Base-by-base conservation (phyloP, 345 rosid genomes). In the Dovyalis caffra region DNA sequence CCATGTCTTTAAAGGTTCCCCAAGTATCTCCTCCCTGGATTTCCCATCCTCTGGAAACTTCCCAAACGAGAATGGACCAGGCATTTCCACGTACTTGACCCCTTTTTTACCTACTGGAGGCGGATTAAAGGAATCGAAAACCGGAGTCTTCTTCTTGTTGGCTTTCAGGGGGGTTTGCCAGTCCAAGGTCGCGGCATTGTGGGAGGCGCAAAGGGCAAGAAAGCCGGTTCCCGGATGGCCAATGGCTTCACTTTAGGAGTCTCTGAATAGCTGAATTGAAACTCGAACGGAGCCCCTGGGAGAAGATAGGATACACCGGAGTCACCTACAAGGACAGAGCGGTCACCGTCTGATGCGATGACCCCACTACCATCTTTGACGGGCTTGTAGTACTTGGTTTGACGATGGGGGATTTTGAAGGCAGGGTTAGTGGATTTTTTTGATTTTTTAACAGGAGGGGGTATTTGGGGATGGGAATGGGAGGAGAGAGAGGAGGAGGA, bases 171-270 rank as follows among this genome's bases (percentile, higher is more conserved):
- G n/a, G 95, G 92, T 80, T 95, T 95, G 75, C 99, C 99, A 0
- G 99, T 95, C 99, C 99, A 92, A 2, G 99, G 99, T 53, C 99
- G 83, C 18, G 92, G 90, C 99, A 92, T 92, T 47, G 97, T 85
- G 64, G 99, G 99, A 0, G 97, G 97, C 3, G 92, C 97, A 53
- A 95, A 95, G 1, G 99, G 99, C 84, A 92, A 77, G 73, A 88
- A 92, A 37, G 99, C 97, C 53, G 97, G 99, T 79, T 95, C 99
- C 0, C 99, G 90, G 1, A 95, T 90, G 2, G 95, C 97, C n/a
- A 90, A 43, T 3, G 99, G 99, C 56, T 90, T 90, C n/a, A 79
- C 94, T 23, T 86, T 88, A 0, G 97, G 97, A 28, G 87, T 86
- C 83, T 95, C 97, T 0, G 97, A 88, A 88, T 92, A 95, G 80